Percentiles rank a stretch among this genome's conserved stretches.
Evolutionary conservation across 179 eudicot genomes (phyloP).

Genomic region (Spinacia oleracea): DNA sequence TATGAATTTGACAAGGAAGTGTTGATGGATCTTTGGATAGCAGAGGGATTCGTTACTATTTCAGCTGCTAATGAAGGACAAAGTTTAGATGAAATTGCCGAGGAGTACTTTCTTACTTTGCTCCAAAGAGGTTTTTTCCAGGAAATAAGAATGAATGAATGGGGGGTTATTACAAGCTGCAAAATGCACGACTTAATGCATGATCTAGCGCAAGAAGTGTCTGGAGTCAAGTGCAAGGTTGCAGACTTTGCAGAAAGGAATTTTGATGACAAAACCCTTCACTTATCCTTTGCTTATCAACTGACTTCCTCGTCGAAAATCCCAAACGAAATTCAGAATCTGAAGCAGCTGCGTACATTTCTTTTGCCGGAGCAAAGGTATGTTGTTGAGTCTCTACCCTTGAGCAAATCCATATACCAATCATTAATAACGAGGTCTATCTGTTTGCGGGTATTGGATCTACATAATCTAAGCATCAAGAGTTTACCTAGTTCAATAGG

Average conservation of each 20-base stretch:
- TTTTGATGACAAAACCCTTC: not conserved
- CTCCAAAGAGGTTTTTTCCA: constrained; percentile 17
- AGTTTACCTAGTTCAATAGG: no score
- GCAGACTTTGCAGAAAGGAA: not conserved
- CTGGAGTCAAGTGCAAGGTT: not conserved
- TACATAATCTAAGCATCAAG: no score
- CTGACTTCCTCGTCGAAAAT: no score
- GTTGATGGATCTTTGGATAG: constrained; percentile 15
- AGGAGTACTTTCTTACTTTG: constrained; percentile 7
- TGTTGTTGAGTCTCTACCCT: no score
- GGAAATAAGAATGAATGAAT: not conserved
- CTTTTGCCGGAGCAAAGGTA: no score
- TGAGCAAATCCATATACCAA: no score
- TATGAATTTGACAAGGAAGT: not conserved
- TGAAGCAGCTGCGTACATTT: no score
- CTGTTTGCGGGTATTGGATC: no score
- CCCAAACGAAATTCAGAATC: no score
- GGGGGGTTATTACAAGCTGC: not conserved
- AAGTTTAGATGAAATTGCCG: not conserved
- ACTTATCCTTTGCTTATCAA: not conserved
- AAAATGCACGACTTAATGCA: constrained; percentile 18
- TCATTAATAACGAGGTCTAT: no score
- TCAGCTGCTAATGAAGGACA: not conserved
- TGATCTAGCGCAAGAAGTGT: constrained; percentile 14
- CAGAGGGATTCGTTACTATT: constrained; percentile 7